Evolutionary conservation across 2,329 filamentous ascomycete genomes (phyloP).

Genomic region (Aureobasidium uvarum): DNA sequence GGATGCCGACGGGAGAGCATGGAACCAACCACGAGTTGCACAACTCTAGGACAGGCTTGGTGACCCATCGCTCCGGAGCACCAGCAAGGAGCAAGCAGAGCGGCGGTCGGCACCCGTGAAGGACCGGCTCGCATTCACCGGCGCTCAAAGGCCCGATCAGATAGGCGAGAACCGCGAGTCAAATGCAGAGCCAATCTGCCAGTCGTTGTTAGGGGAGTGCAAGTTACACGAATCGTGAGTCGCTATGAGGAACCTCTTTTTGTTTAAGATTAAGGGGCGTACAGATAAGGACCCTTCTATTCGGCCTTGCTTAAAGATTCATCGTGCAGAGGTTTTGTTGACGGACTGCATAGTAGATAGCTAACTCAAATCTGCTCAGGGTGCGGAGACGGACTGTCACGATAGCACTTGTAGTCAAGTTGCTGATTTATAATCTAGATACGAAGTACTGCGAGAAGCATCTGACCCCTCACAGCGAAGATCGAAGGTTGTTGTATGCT

Average conservation of each 20-base stretch:
- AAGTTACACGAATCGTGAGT: constrained; percentile 6
- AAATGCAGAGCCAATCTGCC: constrained; percentile 8
- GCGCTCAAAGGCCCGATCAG: constrained; percentile 13
- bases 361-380: too few relatives aligned
- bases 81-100: neutral
- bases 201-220: neutral
- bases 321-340: neutral
- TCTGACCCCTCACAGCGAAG: neutral
- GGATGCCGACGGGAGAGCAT: neutral
- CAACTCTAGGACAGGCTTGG: neutral
- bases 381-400: neutral
- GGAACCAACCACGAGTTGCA: neutral
- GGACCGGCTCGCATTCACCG: constrained; percentile 4
- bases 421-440: constrained; percentile 7
- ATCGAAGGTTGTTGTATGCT: neutral
- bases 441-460: neutral
- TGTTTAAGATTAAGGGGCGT: constrained; percentile 13
- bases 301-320: neutral
- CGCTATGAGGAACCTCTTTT: neutral
- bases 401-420: neutral
- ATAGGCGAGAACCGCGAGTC: constrained; percentile 15
- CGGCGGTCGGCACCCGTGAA: constrained; percentile 10
- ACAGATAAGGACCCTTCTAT: neutral
- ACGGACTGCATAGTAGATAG: too few relatives aligned
- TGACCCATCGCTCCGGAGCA: neutral